Percentiles rank a stretch among this genome's conserved stretches.
These are phyloP conservation scores for Dissophora ornata DNA, from an alignment of 192 early-diverging fungal genomes.

Conservation along the genomic window DNA sequence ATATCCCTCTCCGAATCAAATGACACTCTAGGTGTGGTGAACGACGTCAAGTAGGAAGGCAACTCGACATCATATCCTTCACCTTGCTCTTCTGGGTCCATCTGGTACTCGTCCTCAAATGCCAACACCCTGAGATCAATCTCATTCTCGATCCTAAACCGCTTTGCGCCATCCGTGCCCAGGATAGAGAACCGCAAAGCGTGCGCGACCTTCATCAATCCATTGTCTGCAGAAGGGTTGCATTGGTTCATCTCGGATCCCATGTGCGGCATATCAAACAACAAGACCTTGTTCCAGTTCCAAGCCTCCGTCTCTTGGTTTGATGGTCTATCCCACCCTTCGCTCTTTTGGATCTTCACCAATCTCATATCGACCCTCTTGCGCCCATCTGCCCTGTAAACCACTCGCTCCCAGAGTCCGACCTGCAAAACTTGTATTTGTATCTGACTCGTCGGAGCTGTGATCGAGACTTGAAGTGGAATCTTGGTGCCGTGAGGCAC, in stretches of 20 bases:
- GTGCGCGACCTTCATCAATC: constrained; percentile 47
- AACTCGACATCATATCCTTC: constrained; percentile 16
- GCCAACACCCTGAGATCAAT: constrained; percentile 44
- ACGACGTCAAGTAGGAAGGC: constrained; percentile 46
- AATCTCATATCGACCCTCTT: constrained; percentile 47
- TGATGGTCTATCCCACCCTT: constrained; percentile 33
- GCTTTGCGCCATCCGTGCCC: constrained; percentile 29
- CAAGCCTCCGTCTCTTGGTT: constrained; percentile 18
- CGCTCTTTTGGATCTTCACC: constrained; percentile 53
- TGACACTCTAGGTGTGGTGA: constrained; percentile 44
- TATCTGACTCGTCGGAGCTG: constrained; percentile 16
- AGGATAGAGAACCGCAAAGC: constrained; percentile 38
- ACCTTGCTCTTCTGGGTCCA: constrained; percentile 18
- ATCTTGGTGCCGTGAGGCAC: constrained; percentile 46
- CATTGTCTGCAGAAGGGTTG: constrained; percentile 46
- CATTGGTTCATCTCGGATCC: constrained; percentile 39
- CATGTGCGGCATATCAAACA: constrained; percentile 52
- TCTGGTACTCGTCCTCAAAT: constrained; percentile 34
- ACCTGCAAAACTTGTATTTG: constrained; percentile 40
- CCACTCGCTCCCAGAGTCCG: constrained; percentile 43
- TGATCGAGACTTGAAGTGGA: constrained; percentile 47
- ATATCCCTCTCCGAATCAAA: constrained; percentile 47
- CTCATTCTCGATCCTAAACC: constrained; percentile 39
- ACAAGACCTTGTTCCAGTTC: constrained; percentile 52
- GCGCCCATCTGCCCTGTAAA: constrained; percentile 46